A percentile compares a stretch with the other conserved stretches of the same genome.
Conservation (phyloP, 83 land plant genomes). For the Thuja plicata region DNA sequence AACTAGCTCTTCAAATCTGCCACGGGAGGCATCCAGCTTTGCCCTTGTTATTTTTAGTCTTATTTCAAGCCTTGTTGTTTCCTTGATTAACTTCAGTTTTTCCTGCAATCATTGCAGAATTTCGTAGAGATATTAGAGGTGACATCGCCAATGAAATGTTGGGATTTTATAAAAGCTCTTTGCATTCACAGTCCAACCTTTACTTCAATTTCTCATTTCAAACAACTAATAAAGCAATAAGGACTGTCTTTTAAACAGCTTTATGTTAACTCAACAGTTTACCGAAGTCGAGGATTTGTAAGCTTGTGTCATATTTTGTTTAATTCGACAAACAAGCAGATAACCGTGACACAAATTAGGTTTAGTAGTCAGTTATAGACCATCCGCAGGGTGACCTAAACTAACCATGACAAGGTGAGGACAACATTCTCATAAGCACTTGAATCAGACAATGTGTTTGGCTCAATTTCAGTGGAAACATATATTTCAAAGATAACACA, state of each 20-base stretch:
- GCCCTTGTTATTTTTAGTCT: constrained; percentile 34
- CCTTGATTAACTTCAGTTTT: constrained; percentile 21
- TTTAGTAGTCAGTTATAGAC: background rate
- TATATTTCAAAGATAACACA: background rate
- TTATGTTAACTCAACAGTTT: background rate
- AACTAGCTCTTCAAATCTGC: constrained; percentile 30
- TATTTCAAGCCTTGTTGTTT: constrained; percentile 43
- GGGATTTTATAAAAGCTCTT: background rate
- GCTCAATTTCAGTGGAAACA: background rate
- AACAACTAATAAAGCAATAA: background rate
- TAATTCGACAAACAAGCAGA: background rate
- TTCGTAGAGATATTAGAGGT: background rate
- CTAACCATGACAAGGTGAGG: background rate
- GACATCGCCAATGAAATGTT: background rate
- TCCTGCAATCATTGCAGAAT: constrained; percentile 26
- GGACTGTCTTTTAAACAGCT: background rate
- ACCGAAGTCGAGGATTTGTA: background rate
- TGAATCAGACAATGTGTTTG: background rate
- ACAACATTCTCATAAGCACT: background rate
- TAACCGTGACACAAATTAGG: too few relatives aligned
- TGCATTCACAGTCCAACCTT: background rate
- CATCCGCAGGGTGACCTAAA: background rate
- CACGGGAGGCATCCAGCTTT: constrained; percentile 40
- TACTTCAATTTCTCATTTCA: background rate
- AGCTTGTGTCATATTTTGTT: too few relatives aligned